Percentiles rank a stretch among this genome's conserved stretches.
phyloP scores from a whole-genome alignment of 805 yeast genomes.

The Candida odintsovae region DNA sequence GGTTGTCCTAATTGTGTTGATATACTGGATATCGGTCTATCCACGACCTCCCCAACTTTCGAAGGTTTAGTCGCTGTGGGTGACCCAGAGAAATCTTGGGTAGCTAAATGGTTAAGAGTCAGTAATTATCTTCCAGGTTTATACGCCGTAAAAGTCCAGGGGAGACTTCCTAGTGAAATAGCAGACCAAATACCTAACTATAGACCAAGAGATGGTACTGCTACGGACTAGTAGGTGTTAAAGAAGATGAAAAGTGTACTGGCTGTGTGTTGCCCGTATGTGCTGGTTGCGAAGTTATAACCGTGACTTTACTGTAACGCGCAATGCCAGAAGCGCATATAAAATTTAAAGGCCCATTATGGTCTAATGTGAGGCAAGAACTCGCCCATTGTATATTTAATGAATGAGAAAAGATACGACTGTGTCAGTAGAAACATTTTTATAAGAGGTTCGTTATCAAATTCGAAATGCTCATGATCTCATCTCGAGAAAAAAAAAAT shows the following conservation, averaged over 20 bases:
- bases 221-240: constrained; percentile 39
- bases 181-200: constrained; percentile 70
- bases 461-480: background rate
- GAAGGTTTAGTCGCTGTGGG: constrained; percentile 93
- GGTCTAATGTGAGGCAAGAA: background rate
- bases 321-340: background rate
- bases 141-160: constrained; percentile 90
- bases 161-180: constrained; percentile 84
- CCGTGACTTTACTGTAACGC: background rate
- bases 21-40: constrained; percentile 79
- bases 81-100: constrained; percentile 86
- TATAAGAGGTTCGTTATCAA: too few species aligned
- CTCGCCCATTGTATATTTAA: background rate
- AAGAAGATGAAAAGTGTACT: background rate
- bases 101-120: constrained; percentile 90
- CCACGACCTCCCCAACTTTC: constrained; percentile 88
- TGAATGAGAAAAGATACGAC: background rate
- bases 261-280: background rate
- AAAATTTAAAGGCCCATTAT: background rate
- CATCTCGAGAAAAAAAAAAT: background rate
- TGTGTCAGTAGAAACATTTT: too few species aligned
- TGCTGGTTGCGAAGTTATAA: background rate
- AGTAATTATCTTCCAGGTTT: constrained; percentile 85
- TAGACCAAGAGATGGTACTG: constrained; percentile 93
- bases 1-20: constrained; percentile 98